Base-by-base conservation (phyloP, 2,329 filamentous ascomycete species). In the Aspergillus quadrilineatus region DNA sequence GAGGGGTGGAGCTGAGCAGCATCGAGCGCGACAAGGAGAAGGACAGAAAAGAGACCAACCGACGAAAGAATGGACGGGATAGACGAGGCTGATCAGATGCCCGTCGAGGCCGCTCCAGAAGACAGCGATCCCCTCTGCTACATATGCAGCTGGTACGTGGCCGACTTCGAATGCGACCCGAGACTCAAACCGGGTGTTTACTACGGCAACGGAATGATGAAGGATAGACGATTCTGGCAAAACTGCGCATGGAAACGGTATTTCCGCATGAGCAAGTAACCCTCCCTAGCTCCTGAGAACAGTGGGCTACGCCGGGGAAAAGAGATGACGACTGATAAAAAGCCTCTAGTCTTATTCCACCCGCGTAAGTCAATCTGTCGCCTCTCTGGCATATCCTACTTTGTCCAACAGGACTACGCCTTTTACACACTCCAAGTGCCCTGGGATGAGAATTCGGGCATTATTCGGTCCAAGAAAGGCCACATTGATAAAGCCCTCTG, bases 331-430 rank as follows among this genome's bases (percentile, higher is more conserved):
- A 22, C 22, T 22, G 22, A 22, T 22, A 22, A 2, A 22, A 22
- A 22, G 22, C 2, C 22, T 22, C 22, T 9, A 53, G 51, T 47
- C 28, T 22, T 53, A 3, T 41, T 47, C 36, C 51, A 53, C 43
- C 51, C 42, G 5, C 6, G n/a, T 7, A 53, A 53, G 7, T 43
- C 7, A 4, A 28, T 46, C 6, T 53, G 30, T 15, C 43, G 15
- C 12, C 43, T 53, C 12, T 53, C 51, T 1, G 51, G 51, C 26
- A n/a, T 47, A n/a, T 37, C 51, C 22, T 47, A 28, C 22, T 53
- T 46, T 4, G 29, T 12, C 42, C 4, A 15, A 4, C 14, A 12
- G 3, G 51, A 47, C 22, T 4, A 28, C 9, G 8, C 4, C 3
- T 47, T 39, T 9, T 14, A 47, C 12, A 53, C 51, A 1, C 51